Percentiles rank a stretch among this genome's conserved stretches.
Conservation (phyloP, 2,329 filamentous ascomycete genomes). For the Ophiobolus disseminans region DNA sequence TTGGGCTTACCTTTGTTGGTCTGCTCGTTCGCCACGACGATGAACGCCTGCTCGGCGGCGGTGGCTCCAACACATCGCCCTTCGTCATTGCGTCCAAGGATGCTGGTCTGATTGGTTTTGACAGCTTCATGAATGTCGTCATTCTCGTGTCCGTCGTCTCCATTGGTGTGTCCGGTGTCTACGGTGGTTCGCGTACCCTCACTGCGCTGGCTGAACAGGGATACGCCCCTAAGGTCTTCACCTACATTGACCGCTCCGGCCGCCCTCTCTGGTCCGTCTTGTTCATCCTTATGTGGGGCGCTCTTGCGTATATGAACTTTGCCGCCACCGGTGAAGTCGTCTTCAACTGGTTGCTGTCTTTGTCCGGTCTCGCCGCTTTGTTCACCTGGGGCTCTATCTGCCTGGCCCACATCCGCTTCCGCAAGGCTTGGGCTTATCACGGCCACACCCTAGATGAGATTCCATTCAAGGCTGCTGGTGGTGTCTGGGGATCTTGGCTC, state of each 20-base stretch:
- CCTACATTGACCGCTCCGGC: conserved; percentile 82
- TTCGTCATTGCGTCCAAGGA: conserved; percentile 71
- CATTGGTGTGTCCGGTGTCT: conserved; percentile 66
- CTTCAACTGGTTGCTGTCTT: conserved; percentile 80
- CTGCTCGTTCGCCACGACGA: conserved; percentile 50
- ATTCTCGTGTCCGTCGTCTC: conserved; percentile 68
- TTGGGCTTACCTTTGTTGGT: conserved; percentile 54
- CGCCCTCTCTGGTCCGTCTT: conserved; percentile 78
- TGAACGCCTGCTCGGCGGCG: conserved; percentile 44
- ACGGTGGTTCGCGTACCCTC: conserved; percentile 64
- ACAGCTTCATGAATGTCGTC: conserved; percentile 71
- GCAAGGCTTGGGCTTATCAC: conserved; percentile 56
- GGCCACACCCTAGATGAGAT: conserved; percentile 54
- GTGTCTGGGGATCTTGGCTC: conserved; percentile 51
- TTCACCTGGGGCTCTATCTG: conserved; percentile 88
- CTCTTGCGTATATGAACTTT: conserved; percentile 73
- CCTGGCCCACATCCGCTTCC: conserved; percentile 91
- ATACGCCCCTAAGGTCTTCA: conserved; percentile 78
- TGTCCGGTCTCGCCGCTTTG: conserved; percentile 75
- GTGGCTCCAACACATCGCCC: conserved; percentile 60
- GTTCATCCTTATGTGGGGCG: conserved; percentile 70
- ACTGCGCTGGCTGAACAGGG: conserved; percentile 60
- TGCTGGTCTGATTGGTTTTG: conserved; percentile 66
- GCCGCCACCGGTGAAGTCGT: conserved; percentile 56
- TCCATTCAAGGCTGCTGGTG: conserved; percentile 52